These are phyloP conservation scores for Moesziomyces parantarcticus DNA, from an alignment of 1,284 basidiomycete species.

Conservation along the genomic window DNA sequence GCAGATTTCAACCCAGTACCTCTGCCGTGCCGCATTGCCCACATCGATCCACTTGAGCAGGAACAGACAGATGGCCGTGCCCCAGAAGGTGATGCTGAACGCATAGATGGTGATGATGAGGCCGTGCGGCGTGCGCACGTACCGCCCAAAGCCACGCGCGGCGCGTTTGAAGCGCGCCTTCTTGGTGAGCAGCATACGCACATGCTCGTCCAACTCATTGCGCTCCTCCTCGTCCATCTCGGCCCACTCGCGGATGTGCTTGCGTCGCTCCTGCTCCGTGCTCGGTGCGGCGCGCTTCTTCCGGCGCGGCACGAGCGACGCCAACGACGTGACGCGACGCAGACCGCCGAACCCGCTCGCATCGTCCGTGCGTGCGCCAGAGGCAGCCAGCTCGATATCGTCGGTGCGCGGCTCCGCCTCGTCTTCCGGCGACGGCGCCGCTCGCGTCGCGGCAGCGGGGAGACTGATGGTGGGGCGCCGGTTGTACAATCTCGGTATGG, in stretches of 20 bases:
- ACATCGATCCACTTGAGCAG: conserved; percentile 59
- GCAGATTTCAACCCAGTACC: conserved; percentile 66
- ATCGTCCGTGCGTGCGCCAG: conserved; percentile 1
- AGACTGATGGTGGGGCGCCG: conserved; percentile 77
- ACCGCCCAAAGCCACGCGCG: conserved; percentile 55
- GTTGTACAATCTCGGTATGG: conserved; percentile 75
- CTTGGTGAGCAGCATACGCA: conserved; percentile 79
- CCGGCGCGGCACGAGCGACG: conserved; percentile 18
- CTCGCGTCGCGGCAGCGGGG: conserved; percentile 19
- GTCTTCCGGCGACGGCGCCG: background rate
- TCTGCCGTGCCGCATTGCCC: conserved; percentile 26
- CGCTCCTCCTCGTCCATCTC: conserved; percentile 65
- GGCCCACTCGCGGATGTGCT: conserved; percentile 58
- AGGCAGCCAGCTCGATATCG: conserved; percentile 35
- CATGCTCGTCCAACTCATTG: conserved; percentile 76
- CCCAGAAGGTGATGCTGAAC: conserved; percentile 61
- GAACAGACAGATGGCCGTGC: conserved; percentile 62
- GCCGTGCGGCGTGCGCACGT: conserved; percentile 62
- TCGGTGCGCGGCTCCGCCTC: conserved; percentile 9
- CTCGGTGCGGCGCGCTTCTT: conserved; percentile 29
- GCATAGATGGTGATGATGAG: conserved; percentile 64
- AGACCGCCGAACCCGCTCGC: conserved; percentile 16
- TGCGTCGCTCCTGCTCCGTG: conserved; percentile 48
- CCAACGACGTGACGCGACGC: conserved; percentile 27
- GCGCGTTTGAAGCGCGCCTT: conserved; percentile 71